Evolutionary conservation across 208 protist genomes (phyloP).

Genomic region (Trypanosoma melophagium): DNA sequence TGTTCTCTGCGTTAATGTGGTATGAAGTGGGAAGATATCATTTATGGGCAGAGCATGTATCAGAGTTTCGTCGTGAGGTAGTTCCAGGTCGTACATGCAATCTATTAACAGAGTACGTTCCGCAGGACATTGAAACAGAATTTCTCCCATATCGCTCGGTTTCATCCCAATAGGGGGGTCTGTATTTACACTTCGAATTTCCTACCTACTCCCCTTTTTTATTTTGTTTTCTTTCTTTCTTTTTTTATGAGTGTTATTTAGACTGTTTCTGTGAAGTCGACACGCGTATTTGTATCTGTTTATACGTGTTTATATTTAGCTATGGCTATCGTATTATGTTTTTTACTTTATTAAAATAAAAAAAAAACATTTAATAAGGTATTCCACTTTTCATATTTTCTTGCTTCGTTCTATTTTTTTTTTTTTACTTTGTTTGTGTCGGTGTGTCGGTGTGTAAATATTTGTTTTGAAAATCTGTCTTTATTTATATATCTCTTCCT

Average conservation of each 20-base stretch:
- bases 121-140: slow-evolving; percentile 46
- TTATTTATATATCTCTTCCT: too few species aligned
- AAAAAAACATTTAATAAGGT: background rate
- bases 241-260: too few species aligned
- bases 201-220: too few species aligned
- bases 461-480: too few species aligned
- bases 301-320: too few species aligned
- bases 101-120: slow-evolving; percentile 75
- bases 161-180: slow-evolving; percentile 11
- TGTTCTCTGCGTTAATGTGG: slow-evolving; percentile 71
- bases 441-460: too few species aligned
- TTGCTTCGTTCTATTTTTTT: slow-evolving; percentile 7
- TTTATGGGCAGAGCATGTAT: slow-evolving; percentile 71
- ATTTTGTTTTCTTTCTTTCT: too few species aligned
- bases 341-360: slow-evolving; percentile 15
- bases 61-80: slow-evolving; percentile 59
- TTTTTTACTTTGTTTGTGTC: background rate
- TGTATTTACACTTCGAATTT: too few species aligned
- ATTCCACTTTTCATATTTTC: background rate
- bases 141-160: slow-evolving; percentile 51
- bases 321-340: slow-evolving; percentile 1
- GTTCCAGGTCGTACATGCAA: slow-evolving; percentile 66
- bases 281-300: too few species aligned
- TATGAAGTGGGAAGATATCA: slow-evolving; percentile 86
- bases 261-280: too few species aligned